Percentiles rank a stretch among this genome's conserved stretches.
Conservation (phyloP, 768 basidiomycete species). For the Piloderma croceum region DNA sequence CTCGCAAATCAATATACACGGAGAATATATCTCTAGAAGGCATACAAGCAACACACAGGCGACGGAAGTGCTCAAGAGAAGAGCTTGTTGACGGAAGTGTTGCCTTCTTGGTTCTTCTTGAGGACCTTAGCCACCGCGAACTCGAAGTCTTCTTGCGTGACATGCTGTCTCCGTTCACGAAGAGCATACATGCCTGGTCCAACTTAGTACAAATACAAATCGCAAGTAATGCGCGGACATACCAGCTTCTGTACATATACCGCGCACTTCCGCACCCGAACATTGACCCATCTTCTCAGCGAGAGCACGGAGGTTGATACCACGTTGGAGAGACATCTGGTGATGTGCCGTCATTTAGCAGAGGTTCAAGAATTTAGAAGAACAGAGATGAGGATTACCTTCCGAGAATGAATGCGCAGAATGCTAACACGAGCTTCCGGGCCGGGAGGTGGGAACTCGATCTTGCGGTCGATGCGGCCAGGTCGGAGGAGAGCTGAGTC, state of each 20-base stretch:
- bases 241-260: conserved; percentile 97
- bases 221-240: too few relatives aligned
- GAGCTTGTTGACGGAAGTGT: conserved; percentile 90
- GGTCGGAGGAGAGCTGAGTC: conserved; percentile 90
- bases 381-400: conserved; percentile 44
- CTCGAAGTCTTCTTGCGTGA: conserved; percentile 98
- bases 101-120: conserved; percentile 95
- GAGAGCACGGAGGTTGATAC: conserved; percentile 91
- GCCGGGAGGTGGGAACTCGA: conserved; percentile 97
- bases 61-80: conserved; percentile 58
- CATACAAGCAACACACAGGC: too few relatives aligned
- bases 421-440: conserved; percentile 97
- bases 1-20: too few relatives aligned
- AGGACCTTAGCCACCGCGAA: conserved; percentile 95
- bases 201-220: background rate
- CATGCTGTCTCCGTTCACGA: conserved; percentile 91
- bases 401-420: conserved; percentile 92
- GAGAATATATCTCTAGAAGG: too few relatives aligned
- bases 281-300: conserved; percentile 99
- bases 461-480: conserved; percentile 94
- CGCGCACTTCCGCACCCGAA: conserved; percentile 94
- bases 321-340: conserved; percentile 95
- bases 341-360: background rate
- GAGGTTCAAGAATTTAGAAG: background rate
- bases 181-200: conserved; percentile 88